Percentiles rank a stretch among this genome's conserved stretches.
Evolutionary conservation across 495 filamentous ascomycete genomes (phyloP).

Genomic region (Lasiosphaeriaceae sp.): DNA sequence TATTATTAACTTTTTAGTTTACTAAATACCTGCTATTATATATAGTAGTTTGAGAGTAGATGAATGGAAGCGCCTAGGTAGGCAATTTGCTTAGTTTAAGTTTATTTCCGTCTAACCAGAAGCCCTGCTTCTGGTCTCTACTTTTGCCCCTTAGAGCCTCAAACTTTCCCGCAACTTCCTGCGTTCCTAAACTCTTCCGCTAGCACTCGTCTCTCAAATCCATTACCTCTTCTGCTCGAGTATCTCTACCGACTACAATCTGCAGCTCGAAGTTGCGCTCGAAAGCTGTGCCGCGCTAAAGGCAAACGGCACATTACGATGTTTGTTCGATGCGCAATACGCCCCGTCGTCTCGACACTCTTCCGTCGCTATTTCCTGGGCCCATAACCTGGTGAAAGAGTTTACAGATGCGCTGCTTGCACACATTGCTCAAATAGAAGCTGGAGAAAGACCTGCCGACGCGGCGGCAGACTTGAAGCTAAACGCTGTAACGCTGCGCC

Average conservation of each 20-base stretch:
- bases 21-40: too few species aligned
- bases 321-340: not conserved
- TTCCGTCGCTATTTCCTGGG: not conserved
- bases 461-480: not conserved
- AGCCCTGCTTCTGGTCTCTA: too few species aligned
- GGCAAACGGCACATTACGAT: not conserved
- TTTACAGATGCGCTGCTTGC: not conserved
- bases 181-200: too few species aligned
- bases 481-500: not conserved
- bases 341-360: not conserved
- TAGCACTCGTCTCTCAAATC: too few species aligned
- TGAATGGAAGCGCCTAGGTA: too few species aligned
- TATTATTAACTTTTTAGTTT: too few species aligned
- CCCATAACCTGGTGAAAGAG: not conserved
- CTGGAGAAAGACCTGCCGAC: not conserved
- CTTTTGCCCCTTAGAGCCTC: too few species aligned
- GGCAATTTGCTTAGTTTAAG: too few species aligned
- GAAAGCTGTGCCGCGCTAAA: not conserved
- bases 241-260: not conserved
- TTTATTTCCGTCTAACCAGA: too few species aligned
- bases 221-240: too few species aligned
- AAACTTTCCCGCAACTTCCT: too few species aligned
- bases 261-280: not conserved
- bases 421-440: not conserved
- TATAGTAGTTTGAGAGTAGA: too few species aligned